Base-by-base conservation (phyloP, 495 filamentous ascomycete genomes). In the Cryomyces minteri region DNA sequence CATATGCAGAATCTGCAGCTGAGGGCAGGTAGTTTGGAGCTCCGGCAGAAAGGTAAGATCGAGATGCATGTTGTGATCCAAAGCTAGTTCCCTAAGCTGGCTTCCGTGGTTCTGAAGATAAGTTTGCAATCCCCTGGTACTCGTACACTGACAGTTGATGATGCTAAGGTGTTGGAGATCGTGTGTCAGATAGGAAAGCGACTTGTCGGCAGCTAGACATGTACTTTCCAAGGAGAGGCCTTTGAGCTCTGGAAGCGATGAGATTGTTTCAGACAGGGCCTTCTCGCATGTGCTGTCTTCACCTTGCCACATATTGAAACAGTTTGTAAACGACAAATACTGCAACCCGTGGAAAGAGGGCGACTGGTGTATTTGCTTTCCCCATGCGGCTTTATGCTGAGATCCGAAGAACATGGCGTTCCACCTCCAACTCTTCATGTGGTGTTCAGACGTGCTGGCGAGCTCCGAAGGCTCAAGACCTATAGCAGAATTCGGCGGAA, bases 11-110 rank as follows among this genome's bases (percentile, higher is more conserved):
- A 65, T 65, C 54, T 78, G 62, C n/a, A 94, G 66, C 3, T 67
- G 69, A 0, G 78, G 79, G 52, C 84, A 92, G 7, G 71, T 65
- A 6, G 56, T 48, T 5, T 66, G 73, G 10, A 94, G 62, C 42
- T 65, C 48, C 4, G 70, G 64, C 14, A 86, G 62, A 54, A 90
- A 93, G 4, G 70, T 69, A 29, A 94, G 57, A 50, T 71, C 77
- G n/a, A 94, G 63, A 12, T 77, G 71, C 41, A 79, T 76, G 54
- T 88, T 88, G 58, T 93, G 80, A 12, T 78, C 71, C 4, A 94
- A 66, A 9, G 63, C 70, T 9, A 94, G 67, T 39, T 74, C 67
- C 28, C 69, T 68, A 9, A 94, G 62, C 31, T 72, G 57, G 8
- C 59, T 51, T 0, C 85, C 87, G 49, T 78, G 74, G 1, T 68